These are phyloP conservation scores for Asclepias syriaca DNA, from an alignment of 257 asterid species.

Conservation along the genomic window DNA sequence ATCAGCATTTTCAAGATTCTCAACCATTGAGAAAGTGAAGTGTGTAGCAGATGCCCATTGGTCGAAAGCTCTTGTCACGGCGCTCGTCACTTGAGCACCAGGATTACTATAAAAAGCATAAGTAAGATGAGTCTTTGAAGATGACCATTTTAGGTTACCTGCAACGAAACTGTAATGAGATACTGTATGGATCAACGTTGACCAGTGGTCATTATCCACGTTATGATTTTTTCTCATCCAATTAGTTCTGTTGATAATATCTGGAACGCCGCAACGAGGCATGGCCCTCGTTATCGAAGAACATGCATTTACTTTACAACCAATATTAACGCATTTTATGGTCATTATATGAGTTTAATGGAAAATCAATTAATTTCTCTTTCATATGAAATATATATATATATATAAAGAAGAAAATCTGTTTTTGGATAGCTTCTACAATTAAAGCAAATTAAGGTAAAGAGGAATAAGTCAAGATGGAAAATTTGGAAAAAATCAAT, in stretches of 20 bases:
- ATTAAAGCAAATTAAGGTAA: too few relatives aligned
- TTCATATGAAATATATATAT: too few relatives aligned
- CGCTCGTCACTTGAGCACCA: background rate
- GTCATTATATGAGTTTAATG: too few relatives aligned
- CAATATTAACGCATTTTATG: too few relatives aligned
- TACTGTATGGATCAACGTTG: conserved; percentile 14
- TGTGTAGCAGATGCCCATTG: background rate
- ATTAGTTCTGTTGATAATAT: conserved; percentile 27
- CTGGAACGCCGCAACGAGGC: conserved; percentile 41
- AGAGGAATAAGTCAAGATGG: too few relatives aligned
- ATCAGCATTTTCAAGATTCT: conserved; percentile 8
- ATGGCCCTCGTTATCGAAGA: too few relatives aligned
- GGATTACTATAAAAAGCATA: conserved; percentile 14
- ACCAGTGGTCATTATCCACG: background rate
- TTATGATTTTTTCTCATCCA: conserved; percentile 10
- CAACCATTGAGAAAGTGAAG: conserved; percentile 15
- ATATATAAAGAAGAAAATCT: too few relatives aligned
- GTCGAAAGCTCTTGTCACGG: conserved; percentile 24
- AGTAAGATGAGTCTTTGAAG: conserved; percentile 18
- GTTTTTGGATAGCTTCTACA: too few relatives aligned
- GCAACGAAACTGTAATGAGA: conserved; percentile 22
- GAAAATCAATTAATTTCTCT: too few relatives aligned
- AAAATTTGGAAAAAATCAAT: too few relatives aligned
- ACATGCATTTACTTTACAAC: too few relatives aligned
- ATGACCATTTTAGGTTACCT: conserved; percentile 25